Evolutionary conservation across 495 filamentous ascomycete species (phyloP).

Genomic region (Penicillium coprophilum): DNA sequence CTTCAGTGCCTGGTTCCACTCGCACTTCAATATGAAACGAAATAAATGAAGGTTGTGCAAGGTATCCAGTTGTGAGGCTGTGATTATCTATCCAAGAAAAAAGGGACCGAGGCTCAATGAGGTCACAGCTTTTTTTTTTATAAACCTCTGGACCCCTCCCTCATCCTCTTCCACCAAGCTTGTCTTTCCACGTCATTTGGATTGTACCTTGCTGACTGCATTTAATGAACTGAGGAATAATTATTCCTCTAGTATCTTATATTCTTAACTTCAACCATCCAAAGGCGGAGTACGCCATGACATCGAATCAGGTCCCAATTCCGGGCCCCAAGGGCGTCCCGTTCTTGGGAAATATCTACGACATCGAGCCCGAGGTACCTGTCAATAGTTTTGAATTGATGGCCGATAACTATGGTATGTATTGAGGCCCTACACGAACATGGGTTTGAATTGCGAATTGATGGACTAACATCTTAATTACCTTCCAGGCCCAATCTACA

Average conservation of each 20-base stretch:
- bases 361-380: conserved; percentile 55
- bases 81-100: neutral
- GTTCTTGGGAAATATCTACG: conserved; percentile 63
- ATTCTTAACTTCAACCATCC: neutral
- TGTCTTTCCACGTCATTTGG: neutral
- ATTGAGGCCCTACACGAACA: neutral
- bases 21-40: neutral
- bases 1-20: neutral
- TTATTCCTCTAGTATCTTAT: conserved; percentile 2
- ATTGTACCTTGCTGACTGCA: too few relatives aligned
- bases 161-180: neutral
- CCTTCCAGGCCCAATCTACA: conserved; percentile 56
- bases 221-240: too few relatives aligned
- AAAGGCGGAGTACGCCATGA: conserved; percentile 17
- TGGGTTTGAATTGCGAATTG: neutral
- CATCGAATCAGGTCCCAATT: conserved; percentile 39
- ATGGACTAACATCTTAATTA: neutral
- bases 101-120: conserved; percentile 4
- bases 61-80: neutral
- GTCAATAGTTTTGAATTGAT: conserved; percentile 53
- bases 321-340: conserved; percentile 64
- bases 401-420: conserved; percentile 60
- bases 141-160: neutral
- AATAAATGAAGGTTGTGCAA: neutral
- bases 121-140: neutral